These are phyloP conservation scores for Oehlia diaphana DNA, from an alignment of 192 early-diverging fungal species.

Conservation along the genomic window DNA sequence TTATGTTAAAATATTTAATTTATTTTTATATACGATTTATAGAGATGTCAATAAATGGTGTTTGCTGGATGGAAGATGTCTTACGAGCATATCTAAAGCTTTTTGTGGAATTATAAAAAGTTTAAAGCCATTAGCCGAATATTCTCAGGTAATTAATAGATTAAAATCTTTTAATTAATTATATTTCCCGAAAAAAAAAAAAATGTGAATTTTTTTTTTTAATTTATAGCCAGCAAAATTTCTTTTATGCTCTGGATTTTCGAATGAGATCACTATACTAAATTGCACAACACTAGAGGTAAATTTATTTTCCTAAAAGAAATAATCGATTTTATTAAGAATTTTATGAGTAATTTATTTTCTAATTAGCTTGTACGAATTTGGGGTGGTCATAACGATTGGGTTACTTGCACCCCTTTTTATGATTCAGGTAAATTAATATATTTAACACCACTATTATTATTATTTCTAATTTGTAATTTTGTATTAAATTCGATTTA, in stretches of 20 bases:
- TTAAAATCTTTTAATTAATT: neutral
- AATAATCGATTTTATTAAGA: neutral
- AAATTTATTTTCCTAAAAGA: neutral
- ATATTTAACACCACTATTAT: neutral
- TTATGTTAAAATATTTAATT: neutral
- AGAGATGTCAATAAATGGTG: constrained; percentile 30
- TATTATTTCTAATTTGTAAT: neutral
- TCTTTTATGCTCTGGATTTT: constrained; percentile 53
- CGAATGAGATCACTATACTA: constrained; percentile 54
- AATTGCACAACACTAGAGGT: constrained; percentile 51
- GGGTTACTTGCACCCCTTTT: constrained; percentile 52
- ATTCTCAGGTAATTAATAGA: constrained; percentile 11
- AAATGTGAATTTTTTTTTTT: neutral
- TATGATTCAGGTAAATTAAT: constrained; percentile 46
- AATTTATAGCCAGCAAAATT: constrained; percentile 37
- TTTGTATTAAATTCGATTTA: constrained; percentile 3
- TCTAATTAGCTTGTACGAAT: constrained; percentile 48
- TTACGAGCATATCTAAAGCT: constrained; percentile 40
- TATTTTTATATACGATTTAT: constrained; percentile 42
- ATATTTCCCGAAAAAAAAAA: too few species aligned
- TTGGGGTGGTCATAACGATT: constrained; percentile 59
- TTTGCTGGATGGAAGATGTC: constrained; percentile 51
- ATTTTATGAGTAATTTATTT: neutral
- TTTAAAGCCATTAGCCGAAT: constrained; percentile 41
- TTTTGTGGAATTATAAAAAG: constrained; percentile 50